phyloP scores from a whole-genome alignment of 208 protist genomes.

The Crithidia brevicula region DNA sequence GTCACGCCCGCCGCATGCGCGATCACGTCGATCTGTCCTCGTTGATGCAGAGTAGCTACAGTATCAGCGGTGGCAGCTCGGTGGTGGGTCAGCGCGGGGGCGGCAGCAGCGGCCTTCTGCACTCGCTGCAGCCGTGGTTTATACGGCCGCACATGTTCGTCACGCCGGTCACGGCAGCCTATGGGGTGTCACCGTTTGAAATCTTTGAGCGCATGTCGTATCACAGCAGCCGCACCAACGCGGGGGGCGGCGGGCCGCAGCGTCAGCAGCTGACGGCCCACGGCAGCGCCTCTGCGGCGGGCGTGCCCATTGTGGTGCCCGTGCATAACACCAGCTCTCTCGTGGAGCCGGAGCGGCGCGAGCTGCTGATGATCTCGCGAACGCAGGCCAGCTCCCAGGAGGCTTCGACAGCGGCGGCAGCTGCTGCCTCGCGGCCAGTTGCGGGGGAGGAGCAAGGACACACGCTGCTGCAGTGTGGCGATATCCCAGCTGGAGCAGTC shows the following conservation, averaged over 20 bases:
- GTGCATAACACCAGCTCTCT: conserved; percentile 28
- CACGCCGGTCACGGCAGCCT: conserved; percentile 31
- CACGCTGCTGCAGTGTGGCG: conserved; percentile 27
- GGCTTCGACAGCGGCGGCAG: neutral
- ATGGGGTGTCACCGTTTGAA: conserved; percentile 47
- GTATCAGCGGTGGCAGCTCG: neutral
- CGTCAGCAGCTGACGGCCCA: neutral
- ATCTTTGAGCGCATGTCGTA: conserved; percentile 48
- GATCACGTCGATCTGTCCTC: conserved; percentile 19
- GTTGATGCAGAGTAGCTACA: conserved; percentile 26
- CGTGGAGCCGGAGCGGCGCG: conserved; percentile 28
- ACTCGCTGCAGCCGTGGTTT: conserved; percentile 71
- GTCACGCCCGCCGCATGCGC: conserved; percentile 20
- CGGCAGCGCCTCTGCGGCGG: neutral
- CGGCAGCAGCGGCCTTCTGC: conserved; percentile 21
- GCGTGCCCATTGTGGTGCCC: neutral
- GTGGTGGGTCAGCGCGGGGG: neutral
- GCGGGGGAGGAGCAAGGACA: conserved; percentile 20
- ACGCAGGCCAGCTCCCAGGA: conserved; percentile 18
- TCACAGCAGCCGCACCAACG: conserved; percentile 14
- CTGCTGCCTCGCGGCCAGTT: neutral
- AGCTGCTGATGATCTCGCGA: conserved; percentile 15
- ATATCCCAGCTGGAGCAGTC: conserved; percentile 28
- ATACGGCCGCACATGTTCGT: conserved; percentile 65
- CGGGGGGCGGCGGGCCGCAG: neutral